Base-by-base conservation (phyloP, 495 filamentous ascomycete species). In the Penicillium herquei region DNA sequence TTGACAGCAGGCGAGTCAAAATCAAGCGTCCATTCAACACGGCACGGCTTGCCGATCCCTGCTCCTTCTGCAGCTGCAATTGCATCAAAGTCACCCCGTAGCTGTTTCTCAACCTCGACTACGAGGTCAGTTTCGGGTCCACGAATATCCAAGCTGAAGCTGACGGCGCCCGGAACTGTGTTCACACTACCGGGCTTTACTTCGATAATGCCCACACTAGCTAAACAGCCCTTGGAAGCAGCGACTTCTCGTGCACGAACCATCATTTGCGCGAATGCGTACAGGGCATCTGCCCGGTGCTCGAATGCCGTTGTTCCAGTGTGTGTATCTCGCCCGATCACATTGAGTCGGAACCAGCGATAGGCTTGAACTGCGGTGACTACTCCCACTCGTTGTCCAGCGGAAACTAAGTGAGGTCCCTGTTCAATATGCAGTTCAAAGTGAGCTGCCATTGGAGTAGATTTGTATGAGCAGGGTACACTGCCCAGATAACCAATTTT, bases 351-450 rank as follows among this genome's bases (percentile, higher is more conserved):
- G 66, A 81, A 84, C 89, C 89, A 91, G 46, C 80, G 81, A 64
- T 87, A 90, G 26, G 77, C 75, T 55, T 78, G 75, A 7, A 87
- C 87, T 34, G 87, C 89, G 18, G 80, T 79, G 17, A 92, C 89
- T 6, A 90, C 80, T 7, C 88, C 89, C 21, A 91, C 80, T 37
- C 84, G 84, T 58, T 85, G 77, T 16, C 75, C 69, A 18, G 81
- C 77, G 2, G 74, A 70, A 49, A 90, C 81, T 3, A 93, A 78
- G 39, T 87, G 82, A 13, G 87, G 87, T 0, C 88, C 88, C 70
- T 93, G 89, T 63, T 93, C 89, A 51, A 93, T 92, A 61, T 92
- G 89, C 4, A 92, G 73, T 64, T 94, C 89, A 68, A 92, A 92
- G 65, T 92, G 88, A 1, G 89, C 89, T 14, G 82, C 90, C 74